phyloP scores from a whole-genome alignment of 176 grass and related monocot genomes.

The Puccinellia tenuiflora region DNA sequence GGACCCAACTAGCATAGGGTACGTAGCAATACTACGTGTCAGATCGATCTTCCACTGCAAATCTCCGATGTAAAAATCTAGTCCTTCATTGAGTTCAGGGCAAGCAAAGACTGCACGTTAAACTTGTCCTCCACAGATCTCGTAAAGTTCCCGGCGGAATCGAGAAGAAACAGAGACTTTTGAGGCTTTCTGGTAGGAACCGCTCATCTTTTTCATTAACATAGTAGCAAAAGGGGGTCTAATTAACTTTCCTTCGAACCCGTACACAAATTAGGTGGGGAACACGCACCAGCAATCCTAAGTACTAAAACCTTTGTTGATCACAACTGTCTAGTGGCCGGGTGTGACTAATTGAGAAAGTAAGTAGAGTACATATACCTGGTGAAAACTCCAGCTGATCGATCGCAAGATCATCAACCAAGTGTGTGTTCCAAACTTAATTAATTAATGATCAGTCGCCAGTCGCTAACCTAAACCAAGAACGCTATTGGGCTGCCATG shows the following conservation, averaged over 20 bases:
- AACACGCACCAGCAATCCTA: conserved; percentile 18
- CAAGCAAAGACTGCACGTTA: conserved; percentile 39
- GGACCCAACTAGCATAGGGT: too few species aligned
- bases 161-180: conserved; percentile 32
- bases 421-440: not conserved
- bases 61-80: not conserved
- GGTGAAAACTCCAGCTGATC: not conserved
- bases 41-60: not conserved
- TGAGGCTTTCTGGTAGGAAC: not conserved
- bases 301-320: not conserved
- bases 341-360: not conserved
- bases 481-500: not conserved
- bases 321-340: not conserved
- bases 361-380: too few species aligned
- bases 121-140: not conserved
- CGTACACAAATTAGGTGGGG: conserved; percentile 25
- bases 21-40: not conserved
- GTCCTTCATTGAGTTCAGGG: not conserved
- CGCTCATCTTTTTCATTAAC: not conserved
- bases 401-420: not conserved
- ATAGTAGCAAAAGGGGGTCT: not conserved
- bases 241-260: not conserved
- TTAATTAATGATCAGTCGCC: not conserved
- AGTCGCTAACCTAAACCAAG: not conserved
- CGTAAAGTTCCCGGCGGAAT: not conserved